phyloP scores from a whole-genome alignment of 768 basidiomycete species.

The Tylopilus sp. region DNA sequence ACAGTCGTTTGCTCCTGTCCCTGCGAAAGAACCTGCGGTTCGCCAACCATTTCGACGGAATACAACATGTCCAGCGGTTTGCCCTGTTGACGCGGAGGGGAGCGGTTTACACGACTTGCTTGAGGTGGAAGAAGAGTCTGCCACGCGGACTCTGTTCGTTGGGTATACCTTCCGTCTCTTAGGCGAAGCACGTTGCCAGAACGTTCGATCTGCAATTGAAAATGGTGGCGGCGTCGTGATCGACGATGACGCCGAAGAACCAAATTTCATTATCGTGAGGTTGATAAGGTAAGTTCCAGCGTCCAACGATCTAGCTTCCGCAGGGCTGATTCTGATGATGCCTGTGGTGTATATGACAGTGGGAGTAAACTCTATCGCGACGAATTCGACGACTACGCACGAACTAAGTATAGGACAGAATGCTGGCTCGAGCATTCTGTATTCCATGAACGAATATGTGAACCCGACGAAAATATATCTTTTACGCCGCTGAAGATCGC shows the following conservation, averaged over 20 bases:
- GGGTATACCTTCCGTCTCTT: slow-evolving; percentile 57
- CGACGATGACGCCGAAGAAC: slow-evolving; percentile 44
- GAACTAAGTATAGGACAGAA: slow-evolving; percentile 74
- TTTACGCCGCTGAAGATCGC: slow-evolving; percentile 62
- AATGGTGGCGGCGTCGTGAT: slow-evolving; percentile 51
- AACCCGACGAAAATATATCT: slow-evolving; percentile 57
- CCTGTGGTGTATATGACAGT: slow-evolving; percentile 37
- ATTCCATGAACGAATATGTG: slow-evolving; percentile 68
- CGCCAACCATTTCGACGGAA: slow-evolving; percentile 48
- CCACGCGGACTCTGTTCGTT: slow-evolving; percentile 40
- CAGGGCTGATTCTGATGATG: background rate
- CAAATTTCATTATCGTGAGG: slow-evolving; percentile 67
- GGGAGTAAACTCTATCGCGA: slow-evolving; percentile 65
- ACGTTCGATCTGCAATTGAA: slow-evolving; percentile 60
- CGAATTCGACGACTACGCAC: slow-evolving; percentile 46
- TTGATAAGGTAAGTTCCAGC: slow-evolving; percentile 60
- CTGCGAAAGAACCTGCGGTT: slow-evolving; percentile 21
- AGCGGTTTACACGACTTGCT: slow-evolving; percentile 3
- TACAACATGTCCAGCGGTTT: slow-evolving; percentile 22
- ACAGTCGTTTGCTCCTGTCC: slow-evolving; percentile 57
- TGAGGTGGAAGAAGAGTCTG: background rate
- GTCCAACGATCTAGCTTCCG: background rate
- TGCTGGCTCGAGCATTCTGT: slow-evolving; percentile 92
- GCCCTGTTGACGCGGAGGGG: slow-evolving; percentile 17
- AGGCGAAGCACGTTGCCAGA: slow-evolving; percentile 62